These are phyloP conservation scores for Trichoderma gracile DNA, from an alignment of 2,329 filamentous ascomycete species.

Conservation along the genomic window DNA sequence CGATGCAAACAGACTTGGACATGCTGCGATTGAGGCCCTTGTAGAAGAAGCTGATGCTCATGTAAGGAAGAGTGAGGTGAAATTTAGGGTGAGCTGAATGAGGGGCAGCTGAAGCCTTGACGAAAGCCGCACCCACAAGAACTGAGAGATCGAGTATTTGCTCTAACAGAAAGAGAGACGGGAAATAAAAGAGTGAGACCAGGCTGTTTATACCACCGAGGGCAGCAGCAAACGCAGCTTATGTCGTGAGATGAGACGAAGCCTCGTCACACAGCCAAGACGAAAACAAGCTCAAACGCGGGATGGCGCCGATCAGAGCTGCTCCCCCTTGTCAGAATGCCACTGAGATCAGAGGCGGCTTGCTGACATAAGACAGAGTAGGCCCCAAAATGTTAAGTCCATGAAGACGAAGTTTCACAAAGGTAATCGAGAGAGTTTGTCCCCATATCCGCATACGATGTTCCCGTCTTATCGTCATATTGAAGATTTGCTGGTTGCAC, in stretches of 20 bases:
- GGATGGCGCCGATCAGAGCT: background rate
- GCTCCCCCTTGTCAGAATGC: background rate
- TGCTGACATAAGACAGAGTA: conserved; percentile 21
- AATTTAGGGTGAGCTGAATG: background rate
- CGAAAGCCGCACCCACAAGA: background rate
- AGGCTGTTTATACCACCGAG: background rate
- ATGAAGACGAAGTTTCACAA: too few relatives aligned
- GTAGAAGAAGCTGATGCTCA: conserved; percentile 30
- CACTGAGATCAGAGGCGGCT: conserved; percentile 9
- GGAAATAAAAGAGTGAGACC: background rate
- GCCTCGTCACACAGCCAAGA: background rate
- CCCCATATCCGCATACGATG: too few relatives aligned
- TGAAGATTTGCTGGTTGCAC: background rate
- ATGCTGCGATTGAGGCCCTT: conserved; percentile 32
- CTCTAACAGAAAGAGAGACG: background rate
- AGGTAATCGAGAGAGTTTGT: too few relatives aligned
- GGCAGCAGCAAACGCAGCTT: background rate
- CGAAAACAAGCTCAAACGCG: conserved; percentile 7
- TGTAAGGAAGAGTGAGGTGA: conserved; percentile 24
- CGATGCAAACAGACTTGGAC: conserved; percentile 45
- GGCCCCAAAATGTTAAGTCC: background rate
- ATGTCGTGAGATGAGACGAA: background rate
- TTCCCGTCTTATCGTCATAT: background rate
- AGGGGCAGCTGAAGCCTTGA: conserved; percentile 9
- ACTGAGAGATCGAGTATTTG: background rate